A percentile compares a stretch with the other conserved stretches of the same genome.
Conservation (phyloP, 176 grass and related monocot genomes). For the Pharus latifolius region DNA sequence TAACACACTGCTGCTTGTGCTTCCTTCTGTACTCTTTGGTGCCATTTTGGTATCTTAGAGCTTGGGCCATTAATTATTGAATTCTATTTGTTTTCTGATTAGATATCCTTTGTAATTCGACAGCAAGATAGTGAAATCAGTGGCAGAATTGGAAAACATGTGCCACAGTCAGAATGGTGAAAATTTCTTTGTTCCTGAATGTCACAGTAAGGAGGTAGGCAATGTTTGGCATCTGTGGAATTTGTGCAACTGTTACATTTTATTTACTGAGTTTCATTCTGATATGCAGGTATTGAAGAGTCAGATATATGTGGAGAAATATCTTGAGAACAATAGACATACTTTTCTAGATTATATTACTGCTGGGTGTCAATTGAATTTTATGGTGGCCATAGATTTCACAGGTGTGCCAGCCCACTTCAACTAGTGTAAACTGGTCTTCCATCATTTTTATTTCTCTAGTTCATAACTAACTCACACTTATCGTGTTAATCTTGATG, state of each 20-base stretch:
- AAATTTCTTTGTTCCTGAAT: conserved; percentile 74
- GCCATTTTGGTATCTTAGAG: conserved; percentile 14
- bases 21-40: neutral
- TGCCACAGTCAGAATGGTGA: conserved; percentile 51
- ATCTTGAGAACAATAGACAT: conserved; percentile 46
- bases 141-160: conserved; percentile 77
- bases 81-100: conserved; percentile 49
- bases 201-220: conserved; percentile 81
- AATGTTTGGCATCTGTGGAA: conserved; percentile 32
- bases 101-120: conserved; percentile 46
- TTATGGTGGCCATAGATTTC: conserved; percentile 97
- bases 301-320: conserved; percentile 86
- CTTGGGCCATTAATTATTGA: conserved; percentile 17
- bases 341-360: conserved; percentile 95
- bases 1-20: neutral
- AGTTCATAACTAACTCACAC: neutral
- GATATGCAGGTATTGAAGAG: conserved; percentile 65
- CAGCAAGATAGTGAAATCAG: conserved; percentile 94
- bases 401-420: conserved; percentile 51
- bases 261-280: conserved; percentile 8
- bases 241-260: neutral
- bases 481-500: neutral
- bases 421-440: neutral
- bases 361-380: conserved; percentile 74
- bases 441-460: conserved; percentile 8